Evolutionary conservation across 2,329 filamentous ascomycete genomes (phyloP).

Genomic region (Nannizzia gypsea): DNA sequence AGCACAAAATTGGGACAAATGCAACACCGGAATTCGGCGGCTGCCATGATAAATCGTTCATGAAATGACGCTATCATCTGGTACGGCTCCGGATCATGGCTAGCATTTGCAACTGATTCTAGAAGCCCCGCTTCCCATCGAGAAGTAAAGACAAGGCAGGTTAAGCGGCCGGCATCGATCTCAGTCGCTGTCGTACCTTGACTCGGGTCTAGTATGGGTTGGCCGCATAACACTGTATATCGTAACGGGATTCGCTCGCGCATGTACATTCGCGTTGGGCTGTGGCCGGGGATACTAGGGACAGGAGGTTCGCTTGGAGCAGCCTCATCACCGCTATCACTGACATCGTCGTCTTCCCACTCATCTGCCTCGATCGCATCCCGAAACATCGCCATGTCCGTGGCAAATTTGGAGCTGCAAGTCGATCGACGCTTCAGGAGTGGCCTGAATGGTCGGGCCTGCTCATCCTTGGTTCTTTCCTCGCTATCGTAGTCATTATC

Average conservation of each 20-base stretch:
- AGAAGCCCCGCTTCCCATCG: slow-evolving; percentile 13
- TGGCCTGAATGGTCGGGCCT: not conserved
- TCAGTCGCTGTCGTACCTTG: not conserved
- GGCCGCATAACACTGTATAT: slow-evolving; percentile 14
- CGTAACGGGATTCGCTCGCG: slow-evolving; percentile 10
- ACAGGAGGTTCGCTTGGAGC: not conserved
- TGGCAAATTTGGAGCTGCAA: slow-evolving; percentile 4
- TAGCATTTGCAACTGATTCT: not conserved
- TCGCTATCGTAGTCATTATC: not conserved
- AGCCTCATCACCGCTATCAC: slow-evolving; percentile 1
- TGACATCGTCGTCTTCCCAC: slow-evolving; percentile 6
- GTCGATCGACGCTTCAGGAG: not conserved
- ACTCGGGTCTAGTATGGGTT: slow-evolving; percentile 12
- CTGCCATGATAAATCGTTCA: slow-evolving; percentile 15
- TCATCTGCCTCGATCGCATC: slow-evolving; percentile 3
- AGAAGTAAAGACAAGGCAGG: slow-evolving; percentile 15
- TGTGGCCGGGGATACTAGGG: not conserved
- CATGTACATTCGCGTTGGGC: not conserved
- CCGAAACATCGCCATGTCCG: slow-evolving; percentile 4
- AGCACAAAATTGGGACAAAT: slow-evolving; percentile 13
- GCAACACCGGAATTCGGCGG: slow-evolving; percentile 16
- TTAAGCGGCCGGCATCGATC: slow-evolving; percentile 10
- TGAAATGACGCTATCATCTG: slow-evolving; percentile 14
- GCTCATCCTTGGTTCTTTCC: not conserved
- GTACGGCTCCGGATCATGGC: slow-evolving; percentile 12